These are phyloP conservation scores for Aspergillus fischeri DNA, from an alignment of 2,329 filamentous ascomycete species.

Conservation along the genomic window DNA sequence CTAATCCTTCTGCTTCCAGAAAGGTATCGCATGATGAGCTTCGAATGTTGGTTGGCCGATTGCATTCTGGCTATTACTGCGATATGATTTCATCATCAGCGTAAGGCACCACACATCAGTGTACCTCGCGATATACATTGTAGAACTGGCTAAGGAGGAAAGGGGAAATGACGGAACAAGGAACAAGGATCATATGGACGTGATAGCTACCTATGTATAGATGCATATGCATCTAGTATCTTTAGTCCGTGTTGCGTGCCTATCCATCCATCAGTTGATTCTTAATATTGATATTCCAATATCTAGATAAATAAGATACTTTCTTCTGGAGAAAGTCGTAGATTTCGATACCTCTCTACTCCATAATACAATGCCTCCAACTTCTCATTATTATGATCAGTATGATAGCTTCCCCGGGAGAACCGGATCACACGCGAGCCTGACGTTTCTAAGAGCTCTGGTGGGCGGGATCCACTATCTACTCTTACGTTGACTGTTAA, in stretches of 20 bases:
- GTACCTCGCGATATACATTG: background rate
- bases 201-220: background rate
- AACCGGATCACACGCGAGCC: background rate
- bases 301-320: background rate
- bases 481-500: background rate
- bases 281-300: background rate
- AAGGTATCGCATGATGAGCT: constrained; percentile 6
- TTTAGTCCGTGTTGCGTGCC: background rate
- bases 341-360: background rate
- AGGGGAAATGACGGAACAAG: background rate
- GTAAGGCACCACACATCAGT: background rate
- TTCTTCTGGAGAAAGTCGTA: background rate
- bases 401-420: background rate
- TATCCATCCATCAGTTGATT: background rate
- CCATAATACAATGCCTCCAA: background rate
- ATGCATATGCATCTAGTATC: background rate
- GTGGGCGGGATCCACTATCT: background rate
- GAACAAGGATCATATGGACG: background rate
- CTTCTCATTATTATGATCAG: background rate
- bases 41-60: background rate
- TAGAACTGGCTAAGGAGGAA: too few relatives aligned
- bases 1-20: constrained; percentile 5
- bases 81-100: background rate
- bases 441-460: constrained; percentile 11
- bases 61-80: background rate